Percentiles rank a stretch among this genome's conserved stretches.
Evolutionary conservation across 768 basidiomycete genomes (phyloP).

Genomic region (Plicaturopsis crispa): DNA sequence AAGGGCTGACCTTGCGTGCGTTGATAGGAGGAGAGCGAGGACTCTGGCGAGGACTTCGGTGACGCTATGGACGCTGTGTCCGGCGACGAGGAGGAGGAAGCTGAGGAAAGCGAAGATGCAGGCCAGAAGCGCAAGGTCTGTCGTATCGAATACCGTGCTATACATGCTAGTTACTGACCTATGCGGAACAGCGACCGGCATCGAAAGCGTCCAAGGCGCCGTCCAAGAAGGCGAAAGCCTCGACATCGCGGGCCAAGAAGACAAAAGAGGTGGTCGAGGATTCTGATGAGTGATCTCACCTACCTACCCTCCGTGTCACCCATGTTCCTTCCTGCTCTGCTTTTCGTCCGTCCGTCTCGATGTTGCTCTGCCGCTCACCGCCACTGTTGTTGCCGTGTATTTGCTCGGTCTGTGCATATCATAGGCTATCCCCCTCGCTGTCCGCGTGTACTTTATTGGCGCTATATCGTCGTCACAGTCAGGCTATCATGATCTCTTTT

Average conservation of each 20-base stretch:
- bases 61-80: constrained; percentile 34
- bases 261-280: constrained; percentile 42
- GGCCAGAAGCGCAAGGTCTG: constrained; percentile 70
- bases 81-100: constrained; percentile 39
- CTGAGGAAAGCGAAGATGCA: constrained; percentile 31
- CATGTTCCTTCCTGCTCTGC: not conserved
- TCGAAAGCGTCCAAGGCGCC: constrained; percentile 33
- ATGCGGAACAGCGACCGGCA: constrained; percentile 27
- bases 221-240: constrained; percentile 29
- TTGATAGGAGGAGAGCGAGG: constrained; percentile 25
- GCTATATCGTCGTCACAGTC: no score
- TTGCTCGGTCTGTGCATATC: no score
- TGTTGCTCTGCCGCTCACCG: not conserved
- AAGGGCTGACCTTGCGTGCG: no score
- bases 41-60: constrained; percentile 39
- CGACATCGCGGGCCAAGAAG: constrained; percentile 25
- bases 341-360: not conserved
- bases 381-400: not conserved
- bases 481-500: no score
- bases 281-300: constrained; percentile 25
- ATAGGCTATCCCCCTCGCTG: no score
- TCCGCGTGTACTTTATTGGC: no score
- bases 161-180: constrained; percentile 4
- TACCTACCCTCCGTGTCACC: not conserved
- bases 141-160: not conserved